Conservation (phyloP, 768 basidiomycete species). For the Amanita pallidorosea region DNA sequence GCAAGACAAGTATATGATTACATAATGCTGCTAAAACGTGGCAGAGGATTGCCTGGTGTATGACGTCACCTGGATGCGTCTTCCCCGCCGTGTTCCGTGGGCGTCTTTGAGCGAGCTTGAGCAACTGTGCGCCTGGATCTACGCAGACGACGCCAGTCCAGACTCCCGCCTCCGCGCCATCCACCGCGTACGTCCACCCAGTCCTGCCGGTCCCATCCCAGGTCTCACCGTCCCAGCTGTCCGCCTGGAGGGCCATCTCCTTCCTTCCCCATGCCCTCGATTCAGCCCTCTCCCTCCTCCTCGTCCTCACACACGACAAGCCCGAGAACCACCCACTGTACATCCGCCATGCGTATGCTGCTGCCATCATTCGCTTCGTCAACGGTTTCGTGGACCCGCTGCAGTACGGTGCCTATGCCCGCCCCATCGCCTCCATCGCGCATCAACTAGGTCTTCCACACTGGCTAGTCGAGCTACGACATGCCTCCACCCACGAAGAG, state of each 20-base stretch:
- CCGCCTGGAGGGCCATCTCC: slow-evolving; percentile 71
- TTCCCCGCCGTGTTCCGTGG: slow-evolving; percentile 82
- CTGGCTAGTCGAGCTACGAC: slow-evolving; percentile 88
- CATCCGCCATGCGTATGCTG: slow-evolving; percentile 69
- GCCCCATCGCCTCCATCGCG: slow-evolving; percentile 85
- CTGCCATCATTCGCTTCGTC: slow-evolving; percentile 79
- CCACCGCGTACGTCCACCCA: slow-evolving; percentile 40
- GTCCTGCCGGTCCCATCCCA: background rate
- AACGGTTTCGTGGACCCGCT: slow-evolving; percentile 94
- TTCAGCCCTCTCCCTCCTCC: slow-evolving; percentile 53
- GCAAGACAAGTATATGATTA: background rate
- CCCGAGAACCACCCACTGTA: slow-evolving; percentile 27
- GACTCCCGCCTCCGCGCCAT: slow-evolving; percentile 49
- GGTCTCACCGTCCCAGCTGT: slow-evolving; percentile 35
- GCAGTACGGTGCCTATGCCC: slow-evolving; percentile 80
- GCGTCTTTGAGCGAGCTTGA: slow-evolving; percentile 57
- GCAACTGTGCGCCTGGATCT: slow-evolving; percentile 69
- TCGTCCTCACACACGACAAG: slow-evolving; percentile 47
- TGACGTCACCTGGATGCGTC: slow-evolving; percentile 34
- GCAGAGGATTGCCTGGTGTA: too few relatives aligned
- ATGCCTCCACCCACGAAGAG: slow-evolving; percentile 94
- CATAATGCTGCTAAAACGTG: background rate
- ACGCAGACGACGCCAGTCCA: slow-evolving; percentile 47
- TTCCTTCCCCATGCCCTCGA: slow-evolving; percentile 77
- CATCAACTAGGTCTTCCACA: slow-evolving; percentile 74